These are phyloP conservation scores for Phyllosticta citrichinensis DNA, from an alignment of 2,329 filamentous ascomycete species.

Conservation along the genomic window DNA sequence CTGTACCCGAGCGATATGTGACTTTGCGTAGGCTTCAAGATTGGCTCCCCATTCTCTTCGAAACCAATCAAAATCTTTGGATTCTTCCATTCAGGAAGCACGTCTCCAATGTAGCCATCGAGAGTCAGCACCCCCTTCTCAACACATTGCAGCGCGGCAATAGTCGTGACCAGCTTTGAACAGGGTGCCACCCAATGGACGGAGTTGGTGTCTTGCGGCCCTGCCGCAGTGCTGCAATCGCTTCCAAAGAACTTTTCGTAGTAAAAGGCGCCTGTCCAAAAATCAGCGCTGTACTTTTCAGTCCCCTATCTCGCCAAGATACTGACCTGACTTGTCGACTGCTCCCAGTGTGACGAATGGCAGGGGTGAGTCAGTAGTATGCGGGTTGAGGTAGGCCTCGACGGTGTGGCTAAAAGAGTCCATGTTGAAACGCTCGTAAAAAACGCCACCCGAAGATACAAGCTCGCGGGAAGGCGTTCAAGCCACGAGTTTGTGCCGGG, in stretches of 20 bases:
- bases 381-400: not conserved
- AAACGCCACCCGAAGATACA: not conserved
- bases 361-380: not conserved
- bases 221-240: conserved; percentile 1
- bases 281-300: not conserved
- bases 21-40: conserved; percentile 8
- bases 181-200: conserved; percentile 25
- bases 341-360: conserved; percentile 1
- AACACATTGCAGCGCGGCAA: conserved; percentile 25
- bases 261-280: not conserved
- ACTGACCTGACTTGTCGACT: not conserved
- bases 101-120: conserved; percentile 21
- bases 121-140: conserved; percentile 23
- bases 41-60: conserved; percentile 16
- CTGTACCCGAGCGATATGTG: not conserved
- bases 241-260: not conserved
- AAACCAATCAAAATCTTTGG: conserved; percentile 18
- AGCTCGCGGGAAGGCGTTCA: not conserved
- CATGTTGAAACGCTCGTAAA: not conserved
- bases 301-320: not conserved
- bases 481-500: not conserved
- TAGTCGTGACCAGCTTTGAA: conserved; percentile 29
- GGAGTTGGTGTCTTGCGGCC: not conserved
- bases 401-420: conserved; percentile 2
- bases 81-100: conserved; percentile 23